Evolutionary conservation across 2,329 filamentous ascomycete genomes (phyloP).

Genomic region (Colletotrichum sp.): DNA sequence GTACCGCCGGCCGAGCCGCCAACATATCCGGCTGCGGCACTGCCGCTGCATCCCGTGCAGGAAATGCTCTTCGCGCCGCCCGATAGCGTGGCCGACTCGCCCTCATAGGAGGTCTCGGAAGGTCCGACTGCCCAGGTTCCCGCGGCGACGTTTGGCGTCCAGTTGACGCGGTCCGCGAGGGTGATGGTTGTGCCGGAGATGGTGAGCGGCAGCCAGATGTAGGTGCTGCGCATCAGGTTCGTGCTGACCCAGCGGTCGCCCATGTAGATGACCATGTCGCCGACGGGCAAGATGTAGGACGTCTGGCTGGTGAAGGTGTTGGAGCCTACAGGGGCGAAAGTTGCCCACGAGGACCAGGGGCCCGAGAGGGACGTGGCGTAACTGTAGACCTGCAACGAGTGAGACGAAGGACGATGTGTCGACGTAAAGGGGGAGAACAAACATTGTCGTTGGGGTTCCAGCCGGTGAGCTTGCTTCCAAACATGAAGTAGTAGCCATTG

Average conservation of each 20-base stretch:
- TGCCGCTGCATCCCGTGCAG: constrained; percentile 58
- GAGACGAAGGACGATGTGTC: not conserved
- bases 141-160: constrained; percentile 51
- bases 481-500: constrained; percentile 67
- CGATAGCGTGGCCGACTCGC: constrained; percentile 51
- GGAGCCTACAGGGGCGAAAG: constrained; percentile 61
- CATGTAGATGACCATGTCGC: constrained; percentile 61
- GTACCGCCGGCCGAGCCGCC: constrained; percentile 53
- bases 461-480: constrained; percentile 61
- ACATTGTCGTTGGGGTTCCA: constrained; percentile 70
- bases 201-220: constrained; percentile 67
- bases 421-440: not conserved
- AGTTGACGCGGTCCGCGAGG: constrained; percentile 59
- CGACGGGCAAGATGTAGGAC: constrained; percentile 57
- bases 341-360: constrained; percentile 65
- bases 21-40: constrained; percentile 56
- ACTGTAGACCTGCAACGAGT: constrained; percentile 48
- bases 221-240: constrained; percentile 66
- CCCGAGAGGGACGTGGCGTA: constrained; percentile 62
- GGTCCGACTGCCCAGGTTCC: constrained; percentile 51
- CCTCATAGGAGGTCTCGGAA: constrained; percentile 55
- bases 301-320: constrained; percentile 68
- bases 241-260: constrained; percentile 69
- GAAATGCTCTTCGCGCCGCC: constrained; percentile 49
- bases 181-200: constrained; percentile 57